Evolutionary conservation across 192 early-diverging fungal genomes (phyloP).

Genomic region (Coemansia sp.): DNA sequence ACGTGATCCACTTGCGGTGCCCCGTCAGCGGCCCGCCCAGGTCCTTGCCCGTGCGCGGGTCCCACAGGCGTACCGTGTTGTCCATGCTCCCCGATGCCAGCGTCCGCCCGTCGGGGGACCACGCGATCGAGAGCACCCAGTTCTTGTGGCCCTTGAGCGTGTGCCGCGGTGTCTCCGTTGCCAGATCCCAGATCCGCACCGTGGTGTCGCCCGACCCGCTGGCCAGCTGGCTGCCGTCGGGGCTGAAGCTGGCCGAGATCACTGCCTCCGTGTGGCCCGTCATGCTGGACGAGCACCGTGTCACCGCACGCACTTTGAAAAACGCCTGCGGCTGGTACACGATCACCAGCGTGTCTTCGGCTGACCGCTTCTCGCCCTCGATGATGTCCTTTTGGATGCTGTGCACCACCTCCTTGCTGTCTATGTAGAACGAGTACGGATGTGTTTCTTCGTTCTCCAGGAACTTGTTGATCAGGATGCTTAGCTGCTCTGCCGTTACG

Average conservation of each 20-base stretch:
- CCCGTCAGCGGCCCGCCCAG: slow-evolving; percentile 77
- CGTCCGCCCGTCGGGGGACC: slow-evolving; percentile 85
- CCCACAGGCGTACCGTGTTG: slow-evolving; percentile 86
- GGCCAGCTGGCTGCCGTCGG: slow-evolving; percentile 88
- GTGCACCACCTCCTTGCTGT: slow-evolving; percentile 77
- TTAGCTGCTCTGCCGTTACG: slow-evolving; percentile 81
- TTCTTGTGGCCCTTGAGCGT: slow-evolving; percentile 84
- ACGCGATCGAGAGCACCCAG: slow-evolving; percentile 92
- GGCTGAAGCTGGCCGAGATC: slow-evolving; percentile 85
- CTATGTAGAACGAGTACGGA: slow-evolving; percentile 93
- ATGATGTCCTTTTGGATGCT: slow-evolving; percentile 80
- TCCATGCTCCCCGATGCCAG: slow-evolving; percentile 97
- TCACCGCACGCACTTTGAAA: slow-evolving; percentile 91
- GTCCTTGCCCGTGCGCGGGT: slow-evolving; percentile 79
- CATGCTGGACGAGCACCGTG: slow-evolving; percentile 87
- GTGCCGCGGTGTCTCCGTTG: slow-evolving; percentile 90
- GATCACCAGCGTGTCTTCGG: slow-evolving; percentile 90
- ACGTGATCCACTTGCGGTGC: slow-evolving; percentile 88
- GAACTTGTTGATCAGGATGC: slow-evolving; percentile 88
- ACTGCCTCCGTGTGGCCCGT: slow-evolving; percentile 93
- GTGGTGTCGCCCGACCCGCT: slow-evolving; percentile 94
- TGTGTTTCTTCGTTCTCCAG: slow-evolving; percentile 78
- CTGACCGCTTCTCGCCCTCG: slow-evolving; percentile 69
- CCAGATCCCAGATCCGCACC: slow-evolving; percentile 95
- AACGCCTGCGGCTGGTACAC: slow-evolving; percentile 94